phyloP scores from a whole-genome alignment of 192 early-diverging fungal species.

The Nowakowskiella sp. region DNA sequence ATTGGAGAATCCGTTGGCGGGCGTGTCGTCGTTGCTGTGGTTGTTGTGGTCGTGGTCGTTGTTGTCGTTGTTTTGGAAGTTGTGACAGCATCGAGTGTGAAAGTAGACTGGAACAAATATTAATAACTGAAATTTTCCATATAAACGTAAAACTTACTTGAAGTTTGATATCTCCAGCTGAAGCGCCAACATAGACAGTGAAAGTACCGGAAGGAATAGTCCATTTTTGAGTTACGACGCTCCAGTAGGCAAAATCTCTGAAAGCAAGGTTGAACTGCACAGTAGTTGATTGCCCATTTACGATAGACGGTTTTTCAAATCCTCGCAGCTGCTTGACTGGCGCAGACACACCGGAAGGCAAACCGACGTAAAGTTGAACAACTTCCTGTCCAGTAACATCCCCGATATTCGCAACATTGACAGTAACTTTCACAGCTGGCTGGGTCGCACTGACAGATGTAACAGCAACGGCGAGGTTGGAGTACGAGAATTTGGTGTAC shows the following conservation, averaged over 20 bases:
- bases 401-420: background rate
- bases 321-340: constrained; percentile 26
- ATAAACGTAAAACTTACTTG: no score
- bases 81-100: no score
- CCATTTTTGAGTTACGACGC: constrained; percentile 30
- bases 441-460: background rate
- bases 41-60: no score
- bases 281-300: constrained; percentile 28
- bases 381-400: background rate
- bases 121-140: no score
- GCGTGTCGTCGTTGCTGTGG: no score
- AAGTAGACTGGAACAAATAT: no score
- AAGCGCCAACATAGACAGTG: constrained; percentile 44
- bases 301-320: constrained; percentile 32
- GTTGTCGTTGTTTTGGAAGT: no score
- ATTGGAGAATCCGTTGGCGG: no score
- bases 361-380: background rate
- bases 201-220: constrained; percentile 37
- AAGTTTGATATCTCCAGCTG: constrained; percentile 40
- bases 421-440: background rate
- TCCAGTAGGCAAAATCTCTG: constrained; percentile 39
- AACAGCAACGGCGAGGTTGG: constrained; percentile 2
- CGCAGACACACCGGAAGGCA: constrained; percentile 18
- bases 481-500: constrained; percentile 44
- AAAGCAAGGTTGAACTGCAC: constrained; percentile 32